Evolutionary conservation across 2,329 filamentous ascomycete genomes (phyloP).

Genomic region (Stemphylium vesicarium): DNA sequence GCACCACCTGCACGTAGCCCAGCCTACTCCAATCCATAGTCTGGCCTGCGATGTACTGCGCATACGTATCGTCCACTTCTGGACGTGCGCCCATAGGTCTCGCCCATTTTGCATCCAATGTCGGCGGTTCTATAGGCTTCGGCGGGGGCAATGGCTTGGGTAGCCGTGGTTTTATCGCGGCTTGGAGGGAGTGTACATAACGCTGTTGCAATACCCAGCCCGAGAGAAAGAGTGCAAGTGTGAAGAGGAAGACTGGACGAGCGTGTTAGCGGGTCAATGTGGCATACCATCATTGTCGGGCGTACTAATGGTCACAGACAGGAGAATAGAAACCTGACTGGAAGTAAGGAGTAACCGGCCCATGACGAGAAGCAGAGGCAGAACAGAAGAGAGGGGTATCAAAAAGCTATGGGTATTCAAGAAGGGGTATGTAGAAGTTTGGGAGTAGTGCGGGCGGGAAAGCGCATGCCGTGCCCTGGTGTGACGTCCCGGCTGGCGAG

Average conservation of each 20-base stretch:
- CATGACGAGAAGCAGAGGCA: conserved; percentile 23
- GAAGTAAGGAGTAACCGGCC: conserved; percentile 67
- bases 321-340: conserved; percentile 71
- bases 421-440: conserved; percentile 16
- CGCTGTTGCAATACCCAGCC: conserved; percentile 89
- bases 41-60: conserved; percentile 42
- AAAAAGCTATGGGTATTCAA: conserved; percentile 19
- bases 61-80: conserved; percentile 37
- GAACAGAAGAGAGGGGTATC: conserved; percentile 23
- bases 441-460: conserved; percentile 27
- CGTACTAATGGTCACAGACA: conserved; percentile 69
- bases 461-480: conserved; percentile 26
- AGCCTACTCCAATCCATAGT: conserved; percentile 54
- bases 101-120: conserved; percentile 47
- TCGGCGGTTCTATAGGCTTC: conserved; percentile 43
- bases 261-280: not conserved
- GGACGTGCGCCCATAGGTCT: conserved; percentile 37
- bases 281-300: conserved; percentile 8
- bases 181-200: conserved; percentile 77
- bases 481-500: conserved; percentile 32
- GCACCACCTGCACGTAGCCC: conserved; percentile 57
- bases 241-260: conserved; percentile 71
- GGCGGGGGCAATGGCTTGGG: conserved; percentile 49
- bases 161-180: conserved; percentile 67
- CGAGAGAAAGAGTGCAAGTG: conserved; percentile 81